These are phyloP conservation scores for Polytolypa hystricis DNA, from an alignment of 2,329 filamentous ascomycete species.

Conservation along the genomic window DNA sequence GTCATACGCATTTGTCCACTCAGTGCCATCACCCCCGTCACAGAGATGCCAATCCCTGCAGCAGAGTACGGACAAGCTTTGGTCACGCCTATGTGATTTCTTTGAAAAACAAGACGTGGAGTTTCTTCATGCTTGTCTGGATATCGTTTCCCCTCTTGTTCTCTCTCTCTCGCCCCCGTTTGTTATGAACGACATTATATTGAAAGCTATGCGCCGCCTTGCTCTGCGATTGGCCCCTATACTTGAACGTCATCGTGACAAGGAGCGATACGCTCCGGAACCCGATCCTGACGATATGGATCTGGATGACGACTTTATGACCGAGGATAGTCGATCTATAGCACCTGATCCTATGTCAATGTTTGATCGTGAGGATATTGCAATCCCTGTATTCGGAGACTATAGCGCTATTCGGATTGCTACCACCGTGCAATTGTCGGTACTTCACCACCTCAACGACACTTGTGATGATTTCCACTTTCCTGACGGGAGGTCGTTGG, in stretches of 20 bases:
- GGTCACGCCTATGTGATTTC: slow-evolving; percentile 25
- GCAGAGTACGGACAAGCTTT: slow-evolving; percentile 20
- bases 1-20: slow-evolving; percentile 27
- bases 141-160: slow-evolving; percentile 25
- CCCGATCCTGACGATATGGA: slow-evolving; percentile 31
- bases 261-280: slow-evolving; percentile 11
- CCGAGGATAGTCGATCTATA: slow-evolving; percentile 15
- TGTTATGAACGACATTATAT: slow-evolving; percentile 13
- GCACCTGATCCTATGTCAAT: slow-evolving; percentile 17
- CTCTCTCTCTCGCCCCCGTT: slow-evolving; percentile 13
- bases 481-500: slow-evolving; percentile 11
- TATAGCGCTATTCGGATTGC: slow-evolving; percentile 25
- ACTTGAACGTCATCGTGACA: slow-evolving; percentile 20
- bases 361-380: slow-evolving; percentile 21
- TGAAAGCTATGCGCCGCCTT: slow-evolving; percentile 18
- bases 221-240: slow-evolving; percentile 19
- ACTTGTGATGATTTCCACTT: slow-evolving; percentile 3
- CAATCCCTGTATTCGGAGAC: slow-evolving; percentile 21
- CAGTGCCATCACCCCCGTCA: slow-evolving; percentile 20
- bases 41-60: slow-evolving; percentile 21
- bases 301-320: slow-evolving; percentile 28
- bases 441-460: slow-evolving; percentile 17
- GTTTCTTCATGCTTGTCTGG: slow-evolving; percentile 22
- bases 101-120: slow-evolving; percentile 18
- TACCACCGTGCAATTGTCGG: slow-evolving; percentile 24